These are phyloP conservation scores for Gossypium davidsonii DNA, from an alignment of 441 rosid genomes.

Conservation along the genomic window DNA sequence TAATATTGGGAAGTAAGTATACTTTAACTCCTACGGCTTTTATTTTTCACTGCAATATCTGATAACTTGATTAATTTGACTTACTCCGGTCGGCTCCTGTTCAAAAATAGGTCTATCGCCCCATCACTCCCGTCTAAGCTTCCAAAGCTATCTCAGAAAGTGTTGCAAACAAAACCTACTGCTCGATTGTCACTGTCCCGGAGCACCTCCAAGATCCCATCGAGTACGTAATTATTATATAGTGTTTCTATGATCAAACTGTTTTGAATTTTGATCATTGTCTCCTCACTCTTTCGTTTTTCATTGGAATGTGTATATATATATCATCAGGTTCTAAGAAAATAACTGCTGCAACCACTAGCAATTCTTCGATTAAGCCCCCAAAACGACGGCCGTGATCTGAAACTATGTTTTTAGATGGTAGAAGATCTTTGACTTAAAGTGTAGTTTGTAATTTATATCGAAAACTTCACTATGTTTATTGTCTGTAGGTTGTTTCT, in stretches of 20 bases:
- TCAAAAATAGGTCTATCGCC: constrained; percentile 32
- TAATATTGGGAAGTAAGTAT: constrained; percentile 44
- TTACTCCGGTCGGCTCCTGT: neutral
- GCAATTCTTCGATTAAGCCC: constrained; percentile 38
- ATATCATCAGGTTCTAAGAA: constrained; percentile 44
- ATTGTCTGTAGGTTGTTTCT: neutral
- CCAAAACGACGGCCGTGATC: constrained; percentile 40
- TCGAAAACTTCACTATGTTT: neutral
- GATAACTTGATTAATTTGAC: neutral
- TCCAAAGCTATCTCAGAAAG: constrained; percentile 50
- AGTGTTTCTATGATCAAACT: neutral
- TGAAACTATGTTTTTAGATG: constrained; percentile 2
- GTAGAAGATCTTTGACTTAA: constrained; percentile 13
- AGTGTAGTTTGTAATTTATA: constrained; percentile 19
- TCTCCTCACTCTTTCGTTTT: neutral
- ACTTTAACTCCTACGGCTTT: neutral
- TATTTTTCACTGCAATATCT: neutral
- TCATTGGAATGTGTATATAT: neutral
- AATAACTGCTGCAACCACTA: constrained; percentile 17
- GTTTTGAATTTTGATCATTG: neutral
- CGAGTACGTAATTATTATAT: constrained; percentile 32
- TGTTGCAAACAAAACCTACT: constrained; percentile 34
- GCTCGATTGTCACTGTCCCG: constrained; percentile 49
- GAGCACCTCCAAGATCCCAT: constrained; percentile 45
- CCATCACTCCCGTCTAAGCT: constrained; percentile 38